Conservation (phyloP, 371 early-diverging fungal genomes). For the Encephalitozoon intestinalis region DNA sequence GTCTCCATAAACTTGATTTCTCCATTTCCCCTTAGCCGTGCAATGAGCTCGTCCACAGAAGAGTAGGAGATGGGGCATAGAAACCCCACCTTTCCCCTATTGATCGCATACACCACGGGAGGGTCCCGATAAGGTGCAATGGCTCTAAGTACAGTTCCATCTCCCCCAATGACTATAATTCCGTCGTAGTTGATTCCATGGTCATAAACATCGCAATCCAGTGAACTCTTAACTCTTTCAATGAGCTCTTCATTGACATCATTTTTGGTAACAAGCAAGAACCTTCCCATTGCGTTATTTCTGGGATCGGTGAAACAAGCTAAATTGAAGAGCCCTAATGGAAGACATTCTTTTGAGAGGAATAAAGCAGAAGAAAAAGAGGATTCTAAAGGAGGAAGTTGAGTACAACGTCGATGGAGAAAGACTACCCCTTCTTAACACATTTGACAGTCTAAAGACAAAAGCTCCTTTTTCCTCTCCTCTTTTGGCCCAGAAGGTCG, state of each 20-base stretch:
- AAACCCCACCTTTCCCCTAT: constrained; percentile 39
- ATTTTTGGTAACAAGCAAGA: background rate
- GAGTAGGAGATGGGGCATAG: constrained; percentile 38
- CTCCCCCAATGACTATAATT: constrained; percentile 46
- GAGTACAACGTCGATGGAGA: constrained; percentile 1
- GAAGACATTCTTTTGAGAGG: constrained; percentile 36
- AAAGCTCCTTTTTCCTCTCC: background rate
- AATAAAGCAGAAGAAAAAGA: constrained; percentile 2
- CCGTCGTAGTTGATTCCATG: background rate
- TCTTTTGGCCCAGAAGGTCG: constrained; percentile 35
- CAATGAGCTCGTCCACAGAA: background rate
- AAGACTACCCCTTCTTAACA: background rate
- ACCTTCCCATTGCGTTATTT: background rate
- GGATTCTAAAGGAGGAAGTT: background rate
- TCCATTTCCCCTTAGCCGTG: background rate
- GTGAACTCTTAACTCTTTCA: background rate
- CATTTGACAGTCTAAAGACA: background rate
- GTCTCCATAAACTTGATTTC: background rate
- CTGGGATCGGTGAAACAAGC: background rate
- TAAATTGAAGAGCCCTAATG: background rate
- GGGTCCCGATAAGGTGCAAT: background rate
- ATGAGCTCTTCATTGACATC: background rate
- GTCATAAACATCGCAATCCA: background rate
- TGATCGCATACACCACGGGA: constrained; percentile 43
- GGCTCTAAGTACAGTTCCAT: constrained; percentile 49